Evolutionary conservation across 176 grass and related monocot genomes (phyloP).

Genomic region (Phyllostachys edulis): DNA sequence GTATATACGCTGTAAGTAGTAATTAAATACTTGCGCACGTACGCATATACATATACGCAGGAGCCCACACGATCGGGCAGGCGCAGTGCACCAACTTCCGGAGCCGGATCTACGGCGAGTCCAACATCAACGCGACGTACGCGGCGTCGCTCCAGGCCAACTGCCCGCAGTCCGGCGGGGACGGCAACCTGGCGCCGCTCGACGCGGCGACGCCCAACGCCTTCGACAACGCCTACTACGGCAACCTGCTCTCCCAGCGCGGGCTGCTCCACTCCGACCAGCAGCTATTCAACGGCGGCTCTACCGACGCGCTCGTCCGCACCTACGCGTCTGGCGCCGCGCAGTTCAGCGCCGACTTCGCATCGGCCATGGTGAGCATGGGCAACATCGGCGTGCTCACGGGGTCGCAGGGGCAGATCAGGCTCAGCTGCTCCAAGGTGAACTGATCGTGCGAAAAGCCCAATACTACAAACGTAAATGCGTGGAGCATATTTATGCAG

Average conservation of each 20-base stretch:
- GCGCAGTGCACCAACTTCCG: constrained; percentile 51
- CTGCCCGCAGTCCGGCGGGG: constrained; percentile 42
- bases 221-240: constrained; percentile 57
- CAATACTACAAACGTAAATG: neutral
- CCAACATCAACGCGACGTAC: constrained; percentile 49
- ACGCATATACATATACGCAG: neutral
- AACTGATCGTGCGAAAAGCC: constrained; percentile 16
- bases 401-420: constrained; percentile 49
- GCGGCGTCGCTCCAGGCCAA: constrained; percentile 40
- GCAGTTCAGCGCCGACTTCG: constrained; percentile 52
- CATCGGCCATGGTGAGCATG: constrained; percentile 53
- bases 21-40: too few species aligned
- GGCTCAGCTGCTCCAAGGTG: constrained; percentile 41
- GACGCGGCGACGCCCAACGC: constrained; percentile 39
- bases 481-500: neutral
- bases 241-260: constrained; percentile 29
- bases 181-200: constrained; percentile 46
- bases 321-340: constrained; percentile 35
- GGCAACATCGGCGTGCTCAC: constrained; percentile 62
- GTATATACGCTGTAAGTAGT: too few species aligned
- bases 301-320: constrained; percentile 49
- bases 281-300: constrained; percentile 52
- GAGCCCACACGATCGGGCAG: constrained; percentile 65
- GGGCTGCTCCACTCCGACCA: constrained; percentile 72
- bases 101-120: constrained; percentile 54